Evolutionary conservation across 2,329 filamentous ascomycete genomes (phyloP), one percentile per base, ranked within the genome.

Genomic region (Penicillium concentricum): DNA sequence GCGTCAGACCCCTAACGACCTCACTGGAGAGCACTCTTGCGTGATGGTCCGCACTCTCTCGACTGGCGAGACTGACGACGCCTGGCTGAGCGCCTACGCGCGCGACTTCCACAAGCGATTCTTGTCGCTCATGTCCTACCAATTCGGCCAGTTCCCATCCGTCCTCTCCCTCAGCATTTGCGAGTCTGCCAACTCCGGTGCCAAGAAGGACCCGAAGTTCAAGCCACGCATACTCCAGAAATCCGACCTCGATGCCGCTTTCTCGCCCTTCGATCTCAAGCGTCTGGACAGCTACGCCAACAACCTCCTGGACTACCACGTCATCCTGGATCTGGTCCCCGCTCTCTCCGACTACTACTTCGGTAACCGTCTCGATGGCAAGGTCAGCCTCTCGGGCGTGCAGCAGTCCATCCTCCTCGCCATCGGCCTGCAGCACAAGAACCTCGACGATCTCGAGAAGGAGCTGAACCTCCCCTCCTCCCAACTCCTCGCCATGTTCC

Each of bases 301-400:
- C 76, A 96, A 96, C 76, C 90, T 97, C 83, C 86, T 99, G 41
- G 95, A 99, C 75, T 96, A 97, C 79, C 95, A 97, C 70, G 92
- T 97, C 65, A 94, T 99, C 54, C 83, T 97, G 28, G 95, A 99
- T 72, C 85, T 99, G 69, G 82, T 99, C 54, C 94, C 94, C 0
- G 84, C 82, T 1, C 86, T 99, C 61, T 88, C 94, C 1, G 81
- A 82, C 24, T 83, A 96, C 26, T 97, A 93, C 79, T 99, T 99
- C 75, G 87, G 85, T 0, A 90, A 91, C 46, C 85, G 87, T 10
- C 79, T 97, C 18, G 85, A 82, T 66, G 75, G 78, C 35, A 80
- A 81, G 48, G 81, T 96, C 65, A 87, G 83, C 54, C 81, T 99
- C 52, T 89, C 84, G 5, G 88, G 88, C n/a, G 83, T 97, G 1